These are phyloP conservation scores for Pyricularia sp. DNA, from an alignment of 2,329 filamentous ascomycete genomes.

Conservation along the genomic window DNA sequence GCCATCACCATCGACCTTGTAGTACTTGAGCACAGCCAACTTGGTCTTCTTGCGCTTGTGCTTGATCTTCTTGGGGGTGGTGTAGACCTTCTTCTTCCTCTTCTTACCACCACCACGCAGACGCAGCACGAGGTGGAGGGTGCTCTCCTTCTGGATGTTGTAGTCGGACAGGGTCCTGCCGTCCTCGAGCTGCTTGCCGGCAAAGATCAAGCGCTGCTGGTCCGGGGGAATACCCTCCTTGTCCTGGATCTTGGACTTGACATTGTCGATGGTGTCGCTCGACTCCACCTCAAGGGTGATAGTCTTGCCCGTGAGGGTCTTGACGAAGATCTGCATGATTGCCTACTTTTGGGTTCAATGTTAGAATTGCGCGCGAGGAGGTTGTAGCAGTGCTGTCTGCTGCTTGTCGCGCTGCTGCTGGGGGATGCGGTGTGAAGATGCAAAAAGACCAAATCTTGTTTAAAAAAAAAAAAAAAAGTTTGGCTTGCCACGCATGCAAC, in stretches of 20 bases:
- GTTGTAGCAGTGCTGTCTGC: background rate
- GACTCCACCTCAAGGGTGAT: slow-evolving; percentile 99
- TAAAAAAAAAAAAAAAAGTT: background rate
- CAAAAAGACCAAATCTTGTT: background rate
- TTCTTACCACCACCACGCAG: slow-evolving; percentile 99
- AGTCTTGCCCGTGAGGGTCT: slow-evolving; percentile 96
- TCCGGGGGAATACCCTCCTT: slow-evolving; percentile 99
- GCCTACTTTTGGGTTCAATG: slow-evolving; percentile 29
- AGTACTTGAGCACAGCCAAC: slow-evolving; percentile 99
- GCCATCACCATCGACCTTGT: slow-evolving; percentile 99
- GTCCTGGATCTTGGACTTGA: slow-evolving; percentile 97
- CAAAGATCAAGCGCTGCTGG: slow-evolving; percentile 99
- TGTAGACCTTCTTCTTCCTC: slow-evolving; percentile 99
- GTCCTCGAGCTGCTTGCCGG: slow-evolving; percentile 99
- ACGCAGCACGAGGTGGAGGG: slow-evolving; percentile 93
- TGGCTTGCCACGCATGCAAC: background rate
- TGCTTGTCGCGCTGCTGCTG: background rate
- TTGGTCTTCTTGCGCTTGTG: slow-evolving; percentile 99
- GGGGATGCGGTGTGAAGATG: background rate
- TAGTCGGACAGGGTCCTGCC: slow-evolving; percentile 98
- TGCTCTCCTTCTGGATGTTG: slow-evolving; percentile 99
- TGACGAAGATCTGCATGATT: slow-evolving; percentile 68
- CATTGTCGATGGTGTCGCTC: slow-evolving; percentile 99
- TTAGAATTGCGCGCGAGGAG: slow-evolving; percentile 10
- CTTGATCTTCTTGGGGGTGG: slow-evolving; percentile 99